phyloP scores from a whole-genome alignment of 306 rosid genomes.

The Aeschynomene evenia region DNA sequence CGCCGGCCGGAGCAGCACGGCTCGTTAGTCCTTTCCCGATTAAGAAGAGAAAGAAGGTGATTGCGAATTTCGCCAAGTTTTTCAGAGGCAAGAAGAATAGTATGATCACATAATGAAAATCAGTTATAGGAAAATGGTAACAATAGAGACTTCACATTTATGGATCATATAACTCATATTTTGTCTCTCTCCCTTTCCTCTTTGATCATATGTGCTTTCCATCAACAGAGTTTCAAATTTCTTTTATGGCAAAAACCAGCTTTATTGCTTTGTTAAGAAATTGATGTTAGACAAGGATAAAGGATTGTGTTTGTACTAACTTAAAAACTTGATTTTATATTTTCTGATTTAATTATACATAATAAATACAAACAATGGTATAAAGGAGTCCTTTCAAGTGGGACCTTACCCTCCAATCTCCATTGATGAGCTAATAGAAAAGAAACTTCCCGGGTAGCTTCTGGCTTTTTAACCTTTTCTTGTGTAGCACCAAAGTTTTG shows the following conservation, averaged over 20 bases:
- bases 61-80: conserved; percentile 62
- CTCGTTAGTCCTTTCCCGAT: conserved; percentile 53
- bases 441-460: neutral
- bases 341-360: neutral
- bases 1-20: conserved; percentile 57
- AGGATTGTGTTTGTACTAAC: neutral
- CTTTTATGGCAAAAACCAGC: neutral
- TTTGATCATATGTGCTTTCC: neutral
- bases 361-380: neutral
- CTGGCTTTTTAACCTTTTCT: neutral
- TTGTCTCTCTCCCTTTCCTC: neutral
- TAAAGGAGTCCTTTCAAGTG: no score
- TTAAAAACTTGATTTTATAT: neutral
- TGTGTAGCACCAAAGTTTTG: no score
- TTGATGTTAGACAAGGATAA: conserved; percentile 8
- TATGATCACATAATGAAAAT: neutral
- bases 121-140: neutral
- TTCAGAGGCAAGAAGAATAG: conserved; percentile 49
- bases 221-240: neutral
- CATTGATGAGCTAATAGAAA: neutral
- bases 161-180: neutral
- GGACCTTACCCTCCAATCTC: no score
- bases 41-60: conserved; percentile 62
- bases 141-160: neutral
- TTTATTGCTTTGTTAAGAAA: neutral